A percentile compares a stretch with the other conserved stretches of the same genome.
These are phyloP conservation scores for Fragaria iinumae DNA, from an alignment of 306 rosid species.

Conservation along the genomic window DNA sequence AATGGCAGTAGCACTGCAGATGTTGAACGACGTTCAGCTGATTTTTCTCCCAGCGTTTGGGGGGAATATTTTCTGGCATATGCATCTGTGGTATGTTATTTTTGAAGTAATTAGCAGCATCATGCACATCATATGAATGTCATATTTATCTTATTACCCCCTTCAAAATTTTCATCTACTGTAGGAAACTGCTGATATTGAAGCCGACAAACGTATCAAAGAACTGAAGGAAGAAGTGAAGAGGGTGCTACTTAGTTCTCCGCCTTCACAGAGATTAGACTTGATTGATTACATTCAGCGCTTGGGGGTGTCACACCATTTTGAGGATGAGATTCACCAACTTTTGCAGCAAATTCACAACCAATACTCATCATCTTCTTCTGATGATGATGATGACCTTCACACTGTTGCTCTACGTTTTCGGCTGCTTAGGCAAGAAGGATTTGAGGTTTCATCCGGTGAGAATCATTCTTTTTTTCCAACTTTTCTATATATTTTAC, in stretches of 20 bases:
- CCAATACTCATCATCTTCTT: not conserved
- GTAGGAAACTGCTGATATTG: no score
- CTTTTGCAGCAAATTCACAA: constrained; percentile 21
- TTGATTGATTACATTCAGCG: constrained; percentile 35
- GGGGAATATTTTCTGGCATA: constrained; percentile 5
- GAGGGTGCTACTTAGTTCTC: not conserved
- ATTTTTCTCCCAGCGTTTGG: not conserved
- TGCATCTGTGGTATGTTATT: not conserved
- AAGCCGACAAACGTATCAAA: no score
- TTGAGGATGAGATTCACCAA: constrained; percentile 33
- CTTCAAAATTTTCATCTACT: no score
- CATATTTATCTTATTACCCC: no score
- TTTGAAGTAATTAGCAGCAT: no score
- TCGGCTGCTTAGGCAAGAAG: constrained; percentile 45
- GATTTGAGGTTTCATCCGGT: constrained; percentile 28
- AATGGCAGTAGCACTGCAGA: not conserved
- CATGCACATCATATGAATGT: no score
- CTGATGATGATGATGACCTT: constrained; percentile 14
- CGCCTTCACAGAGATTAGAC: constrained; percentile 16
- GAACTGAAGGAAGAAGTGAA: constrained; percentile 18
- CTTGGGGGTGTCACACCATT: constrained; percentile 24
- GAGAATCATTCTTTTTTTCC: not conserved
- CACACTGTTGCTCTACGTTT: constrained; percentile 31
- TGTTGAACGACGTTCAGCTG: not conserved
- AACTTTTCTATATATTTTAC: no score